phyloP scores from a whole-genome alignment of 2,329 filamentous ascomycete genomes.

The Trichoderma gracile region DNA sequence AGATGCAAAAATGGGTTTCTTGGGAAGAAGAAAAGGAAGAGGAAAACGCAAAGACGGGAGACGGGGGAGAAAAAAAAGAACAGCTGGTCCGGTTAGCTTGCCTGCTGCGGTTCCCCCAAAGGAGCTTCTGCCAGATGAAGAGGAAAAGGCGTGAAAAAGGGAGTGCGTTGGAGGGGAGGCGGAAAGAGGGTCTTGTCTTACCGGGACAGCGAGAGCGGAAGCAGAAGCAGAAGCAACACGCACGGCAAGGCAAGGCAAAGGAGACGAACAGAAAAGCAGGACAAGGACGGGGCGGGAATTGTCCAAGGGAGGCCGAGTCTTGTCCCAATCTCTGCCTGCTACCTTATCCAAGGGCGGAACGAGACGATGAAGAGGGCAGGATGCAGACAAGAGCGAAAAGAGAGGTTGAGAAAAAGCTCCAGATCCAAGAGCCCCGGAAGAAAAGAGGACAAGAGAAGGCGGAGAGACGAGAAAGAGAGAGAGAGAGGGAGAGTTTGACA shows the following conservation, averaged over 20 bases:
- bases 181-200: conserved; percentile 21
- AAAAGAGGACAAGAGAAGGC: neutral
- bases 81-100: conserved; percentile 22
- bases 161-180: conserved; percentile 20
- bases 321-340: conserved; percentile 20
- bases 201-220: conserved; percentile 20
- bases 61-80: neutral
- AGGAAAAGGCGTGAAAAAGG: conserved; percentile 19
- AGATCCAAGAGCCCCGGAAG: neutral
- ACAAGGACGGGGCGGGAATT: neutral
- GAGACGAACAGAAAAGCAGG: neutral
- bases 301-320: conserved; percentile 10
- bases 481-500: neutral
- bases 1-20: conserved; percentile 6
- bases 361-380: neutral
- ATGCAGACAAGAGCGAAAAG: neutral
- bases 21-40: conserved; percentile 2
- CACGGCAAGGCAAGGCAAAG: conserved; percentile 1
- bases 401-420: neutral
- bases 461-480: conserved; percentile 13
- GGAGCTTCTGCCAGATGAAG: neutral
- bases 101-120: neutral
- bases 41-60: neutral
- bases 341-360: conserved; percentile 16
- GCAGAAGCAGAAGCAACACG: conserved; percentile 17